Evolutionary conservation across 2,329 filamentous ascomycete genomes (phyloP), one percentile per base, ranked within the genome.

Genomic region (Scopulariopsis brevicaulis): DNA sequence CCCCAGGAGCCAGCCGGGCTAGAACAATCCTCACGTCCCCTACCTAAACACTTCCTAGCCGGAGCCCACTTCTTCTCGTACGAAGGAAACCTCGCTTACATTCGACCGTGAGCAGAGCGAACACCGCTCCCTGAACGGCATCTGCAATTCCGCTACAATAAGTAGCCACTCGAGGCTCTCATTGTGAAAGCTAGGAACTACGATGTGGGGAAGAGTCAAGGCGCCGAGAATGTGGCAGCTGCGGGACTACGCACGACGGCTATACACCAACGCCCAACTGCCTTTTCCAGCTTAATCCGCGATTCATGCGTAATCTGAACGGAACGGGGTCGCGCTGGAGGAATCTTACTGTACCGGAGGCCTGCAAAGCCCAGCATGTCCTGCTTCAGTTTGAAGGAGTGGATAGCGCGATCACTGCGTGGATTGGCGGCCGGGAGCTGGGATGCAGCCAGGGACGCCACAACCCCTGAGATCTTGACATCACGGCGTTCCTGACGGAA

Each of bases 351-450:
- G 24, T 25, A 10, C n/a, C 48, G 6, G 48, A 20, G n/a, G 48
- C 7, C 7, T 51, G 48, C 7, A 51, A 51, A 10, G 48, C n/a
- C 58, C 65, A 62, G 5, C 81, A 85, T 61, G 69, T 88, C 20
- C 75, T 84, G 18, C 70, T 89, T 24, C 74, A 86, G 12, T 89
- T 89, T 60, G 86, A 89, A 58, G 86, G 86, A 1, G 85, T 89
- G 0, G 86, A 89, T 63, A 85, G 83, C 63, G 82, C 85, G 0
- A 89, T 85, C 63, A 84, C 89, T 66, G 70, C 89, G 12, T 89
- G 80, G 77, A 70, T 89, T 7, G 89, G 89, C 62, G 83, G 83
- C 0, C 66, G 72, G 18, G 70, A 83, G 40, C 72, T 88, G 2
- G 86, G 86, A 2, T 89, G 89, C 64, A 81, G 81, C 2, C 85